A percentile compares a stretch with the other conserved stretches of the same genome.
Evolutionary conservation across 208 protist genomes (phyloP).

Genomic region (Crithidia expoeki): DNA sequence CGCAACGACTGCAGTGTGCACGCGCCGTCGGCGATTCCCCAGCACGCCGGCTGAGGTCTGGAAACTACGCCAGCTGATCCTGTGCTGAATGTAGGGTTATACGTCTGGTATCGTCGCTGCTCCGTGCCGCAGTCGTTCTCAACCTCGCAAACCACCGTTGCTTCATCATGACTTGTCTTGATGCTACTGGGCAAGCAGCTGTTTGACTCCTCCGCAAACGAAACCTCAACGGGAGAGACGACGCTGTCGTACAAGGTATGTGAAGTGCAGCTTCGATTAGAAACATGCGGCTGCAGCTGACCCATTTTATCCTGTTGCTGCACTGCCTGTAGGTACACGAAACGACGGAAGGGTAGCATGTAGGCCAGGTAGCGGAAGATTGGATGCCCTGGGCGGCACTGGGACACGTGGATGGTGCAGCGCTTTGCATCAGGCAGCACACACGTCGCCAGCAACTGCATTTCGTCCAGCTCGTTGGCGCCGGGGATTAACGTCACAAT

Average conservation of each 20-base stretch:
- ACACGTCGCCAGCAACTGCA: slow-evolving; percentile 56
- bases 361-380: slow-evolving; percentile 71
- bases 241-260: neutral
- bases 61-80: neutral
- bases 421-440: slow-evolving; percentile 73
- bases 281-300: neutral
- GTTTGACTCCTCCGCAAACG: neutral
- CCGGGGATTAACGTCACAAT: slow-evolving; percentile 75
- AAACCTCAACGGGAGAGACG: too few species aligned
- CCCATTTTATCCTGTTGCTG: neutral
- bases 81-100: too few species aligned
- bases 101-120: too few species aligned
- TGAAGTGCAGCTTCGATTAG: neutral
- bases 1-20: slow-evolving; percentile 19
- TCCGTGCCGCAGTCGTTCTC: neutral
- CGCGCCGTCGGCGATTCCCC: slow-evolving; percentile 6
- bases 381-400: slow-evolving; percentile 53
- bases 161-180: neutral
- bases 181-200: slow-evolving; percentile 9
- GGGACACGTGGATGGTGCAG: slow-evolving; percentile 58
- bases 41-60: too few species aligned
- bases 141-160: neutral
- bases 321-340: slow-evolving; percentile 37
- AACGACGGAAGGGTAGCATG: slow-evolving; percentile 74
- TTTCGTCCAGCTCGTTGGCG: slow-evolving; percentile 59